These are phyloP conservation scores for Fusarium incarnatum DNA, from an alignment of 2,329 filamentous ascomycete species.

Conservation along the genomic window DNA sequence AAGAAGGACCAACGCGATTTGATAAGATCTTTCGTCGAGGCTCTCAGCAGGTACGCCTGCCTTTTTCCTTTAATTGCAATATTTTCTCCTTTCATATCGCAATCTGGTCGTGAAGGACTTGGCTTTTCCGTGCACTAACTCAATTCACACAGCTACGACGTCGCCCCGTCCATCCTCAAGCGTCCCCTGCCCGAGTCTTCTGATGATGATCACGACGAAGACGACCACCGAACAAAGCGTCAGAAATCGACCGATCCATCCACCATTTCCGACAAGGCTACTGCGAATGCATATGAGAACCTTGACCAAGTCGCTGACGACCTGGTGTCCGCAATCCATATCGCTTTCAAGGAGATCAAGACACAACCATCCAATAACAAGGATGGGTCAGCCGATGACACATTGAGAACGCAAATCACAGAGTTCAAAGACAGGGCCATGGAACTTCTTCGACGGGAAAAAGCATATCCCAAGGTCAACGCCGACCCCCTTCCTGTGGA, in stretches of 20 bases:
- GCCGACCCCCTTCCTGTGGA: conserved; percentile 55
- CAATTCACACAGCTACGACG: conserved; percentile 62
- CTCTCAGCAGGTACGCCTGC: conserved; percentile 54
- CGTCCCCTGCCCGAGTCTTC: conserved; percentile 61
- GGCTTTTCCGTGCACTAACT: conserved; percentile 46
- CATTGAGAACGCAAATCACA: conserved; percentile 58
- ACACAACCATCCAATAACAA: conserved; percentile 46
- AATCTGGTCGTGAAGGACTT: conserved; percentile 25
- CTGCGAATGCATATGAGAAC: conserved; percentile 64
- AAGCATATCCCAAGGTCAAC: conserved; percentile 60
- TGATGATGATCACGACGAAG: conserved; percentile 53
- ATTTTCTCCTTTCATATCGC: conserved; percentile 16
- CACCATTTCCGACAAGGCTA: conserved; percentile 67
- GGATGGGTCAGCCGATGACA: conserved; percentile 48
- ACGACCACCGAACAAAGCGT: conserved; percentile 69
- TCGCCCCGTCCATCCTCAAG: conserved; percentile 65
- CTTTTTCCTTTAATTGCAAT: conserved; percentile 10
- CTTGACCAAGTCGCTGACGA: conserved; percentile 75
- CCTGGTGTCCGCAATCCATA: conserved; percentile 60
- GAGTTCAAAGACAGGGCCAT: conserved; percentile 73
- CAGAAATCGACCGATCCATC: conserved; percentile 65
- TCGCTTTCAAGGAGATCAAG: conserved; percentile 62
- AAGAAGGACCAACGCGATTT: conserved; percentile 51
- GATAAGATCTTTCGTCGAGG: conserved; percentile 54
- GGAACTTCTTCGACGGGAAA: conserved; percentile 71